Evolutionary conservation across 2,329 filamentous ascomycete genomes (phyloP).

Genomic region (Pezizomycotina sp.): DNA sequence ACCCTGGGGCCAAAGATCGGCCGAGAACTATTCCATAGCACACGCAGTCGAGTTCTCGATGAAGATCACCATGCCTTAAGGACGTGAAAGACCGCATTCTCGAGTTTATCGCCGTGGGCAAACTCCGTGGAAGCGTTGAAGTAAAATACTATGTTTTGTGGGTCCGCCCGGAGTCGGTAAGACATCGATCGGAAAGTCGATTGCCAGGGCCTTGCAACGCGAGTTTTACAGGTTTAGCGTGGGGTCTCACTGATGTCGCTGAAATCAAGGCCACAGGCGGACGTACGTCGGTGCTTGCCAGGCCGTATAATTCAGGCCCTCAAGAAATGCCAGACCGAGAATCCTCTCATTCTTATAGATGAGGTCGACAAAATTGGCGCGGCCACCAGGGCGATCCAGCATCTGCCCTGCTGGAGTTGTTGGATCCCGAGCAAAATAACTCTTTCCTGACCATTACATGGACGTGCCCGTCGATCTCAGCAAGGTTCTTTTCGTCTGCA

Average conservation of each 20-base stretch:
- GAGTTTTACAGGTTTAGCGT: conserved; percentile 98
- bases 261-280: conserved; percentile 93
- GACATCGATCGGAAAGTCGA: conserved; percentile 96
- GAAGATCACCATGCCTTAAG: conserved; percentile 91
- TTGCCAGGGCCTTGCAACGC: conserved; percentile 80
- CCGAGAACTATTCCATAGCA: conserved; percentile 90
- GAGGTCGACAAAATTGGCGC: conserved; percentile 95
- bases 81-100: conserved; percentile 97
- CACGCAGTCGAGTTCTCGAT: conserved; percentile 76
- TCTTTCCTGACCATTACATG: conserved; percentile 98
- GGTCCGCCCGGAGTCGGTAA: conserved; percentile 91
- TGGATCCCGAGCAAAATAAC: conserved; percentile 93
- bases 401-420: conserved; percentile 77
- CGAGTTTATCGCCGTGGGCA: conserved; percentile 95
- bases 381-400: conserved; percentile 94
- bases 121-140: conserved; percentile 89
- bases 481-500: conserved; percentile 96
- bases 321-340: conserved; percentile 98
- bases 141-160: conserved; percentile 95
- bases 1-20: conserved; percentile 86
- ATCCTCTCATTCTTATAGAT: conserved; percentile 88
- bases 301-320: conserved; percentile 94
- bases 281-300: conserved; percentile 94
- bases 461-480: conserved; percentile 94
- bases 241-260: conserved; percentile 87